Conservation (phyloP, 208 protist genomes). For the Leishmania lainsoni region DNA sequence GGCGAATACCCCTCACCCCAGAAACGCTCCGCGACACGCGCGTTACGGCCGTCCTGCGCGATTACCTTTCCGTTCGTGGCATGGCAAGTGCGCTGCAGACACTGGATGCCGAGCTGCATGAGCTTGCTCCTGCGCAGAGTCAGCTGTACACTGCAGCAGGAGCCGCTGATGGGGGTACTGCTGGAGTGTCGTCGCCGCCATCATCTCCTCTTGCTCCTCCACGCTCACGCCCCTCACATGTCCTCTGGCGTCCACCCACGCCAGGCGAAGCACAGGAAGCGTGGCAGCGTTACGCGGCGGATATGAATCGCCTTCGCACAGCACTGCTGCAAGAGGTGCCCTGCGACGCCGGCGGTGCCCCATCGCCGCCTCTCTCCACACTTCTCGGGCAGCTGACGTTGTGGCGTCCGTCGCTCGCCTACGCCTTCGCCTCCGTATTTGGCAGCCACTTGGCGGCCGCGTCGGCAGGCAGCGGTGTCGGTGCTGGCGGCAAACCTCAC, state of each 20-base stretch:
- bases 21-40: slow-evolving; percentile 41
- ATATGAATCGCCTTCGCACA: slow-evolving; percentile 14
- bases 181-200: not conserved
- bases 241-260: slow-evolving; percentile 4
- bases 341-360: not conserved
- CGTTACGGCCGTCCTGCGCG: slow-evolving; percentile 47
- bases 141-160: slow-evolving; percentile 5
- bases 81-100: slow-evolving; percentile 42
- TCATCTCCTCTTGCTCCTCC: not conserved
- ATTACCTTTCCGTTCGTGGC: slow-evolving; percentile 54
- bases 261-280: slow-evolving; percentile 23
- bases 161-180: not conserved
- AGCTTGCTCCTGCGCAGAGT: slow-evolving; percentile 25
- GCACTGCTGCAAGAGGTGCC: slow-evolving; percentile 3
- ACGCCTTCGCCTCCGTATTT: slow-evolving; percentile 13
- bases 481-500: not conserved
- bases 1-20: not conserved
- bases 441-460: slow-evolving; percentile 5
- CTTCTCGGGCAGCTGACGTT: not conserved
- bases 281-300: slow-evolving; percentile 15
- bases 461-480: not conserved
- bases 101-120: slow-evolving; percentile 46
- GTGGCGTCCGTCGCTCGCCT: slow-evolving; percentile 15
- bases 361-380: not conserved
- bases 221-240: not conserved